Percentiles rank a stretch among this genome's conserved stretches.
Conservation (phyloP, 2,329 filamentous ascomycete genomes). For the Aureobasidium lini region DNA sequence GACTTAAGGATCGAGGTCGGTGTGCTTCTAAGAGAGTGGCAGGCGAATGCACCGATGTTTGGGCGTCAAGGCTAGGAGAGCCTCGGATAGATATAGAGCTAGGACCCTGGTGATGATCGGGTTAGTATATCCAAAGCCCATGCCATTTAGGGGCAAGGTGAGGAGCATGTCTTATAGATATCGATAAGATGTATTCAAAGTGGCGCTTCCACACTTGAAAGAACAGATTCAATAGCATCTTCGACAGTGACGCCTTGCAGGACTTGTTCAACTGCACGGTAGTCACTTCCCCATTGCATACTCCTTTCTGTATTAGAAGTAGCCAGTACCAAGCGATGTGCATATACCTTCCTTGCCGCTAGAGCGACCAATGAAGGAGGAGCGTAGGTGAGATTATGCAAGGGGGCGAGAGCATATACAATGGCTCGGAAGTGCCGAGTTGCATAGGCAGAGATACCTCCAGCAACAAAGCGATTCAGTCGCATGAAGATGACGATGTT, state of each 20-base stretch:
- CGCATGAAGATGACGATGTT: slow-evolving; percentile 83
- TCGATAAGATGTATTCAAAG: slow-evolving; percentile 25
- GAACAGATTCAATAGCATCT: slow-evolving; percentile 51
- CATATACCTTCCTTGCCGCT: slow-evolving; percentile 78
- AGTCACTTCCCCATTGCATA: slow-evolving; percentile 84
- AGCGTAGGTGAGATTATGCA: slow-evolving; percentile 73
- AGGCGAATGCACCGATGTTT: slow-evolving; percentile 13
- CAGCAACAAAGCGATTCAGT: slow-evolving; percentile 74
- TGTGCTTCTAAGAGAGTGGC: slow-evolving; percentile 16
- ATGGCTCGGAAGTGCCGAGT: slow-evolving; percentile 61
- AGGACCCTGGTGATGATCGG: too few relatives aligned
- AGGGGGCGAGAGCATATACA: slow-evolving; percentile 61
- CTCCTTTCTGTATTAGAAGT: slow-evolving; percentile 68
- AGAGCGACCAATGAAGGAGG: slow-evolving; percentile 78
- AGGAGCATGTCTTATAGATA: too few relatives aligned
- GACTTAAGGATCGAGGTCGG: slow-evolving; percentile 39
- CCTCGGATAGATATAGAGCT: background rate
- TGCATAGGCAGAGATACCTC: slow-evolving; percentile 68
- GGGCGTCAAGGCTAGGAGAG: background rate
- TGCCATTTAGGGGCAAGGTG: too few relatives aligned
- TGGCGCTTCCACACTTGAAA: slow-evolving; percentile 50
- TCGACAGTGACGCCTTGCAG: slow-evolving; percentile 53
- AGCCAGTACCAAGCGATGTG: slow-evolving; percentile 71
- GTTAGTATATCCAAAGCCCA: too few relatives aligned
- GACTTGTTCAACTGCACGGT: slow-evolving; percentile 58